phyloP scores from a whole-genome alignment of 208 protist genomes.

The Endotrypanum monterogeii region DNA sequence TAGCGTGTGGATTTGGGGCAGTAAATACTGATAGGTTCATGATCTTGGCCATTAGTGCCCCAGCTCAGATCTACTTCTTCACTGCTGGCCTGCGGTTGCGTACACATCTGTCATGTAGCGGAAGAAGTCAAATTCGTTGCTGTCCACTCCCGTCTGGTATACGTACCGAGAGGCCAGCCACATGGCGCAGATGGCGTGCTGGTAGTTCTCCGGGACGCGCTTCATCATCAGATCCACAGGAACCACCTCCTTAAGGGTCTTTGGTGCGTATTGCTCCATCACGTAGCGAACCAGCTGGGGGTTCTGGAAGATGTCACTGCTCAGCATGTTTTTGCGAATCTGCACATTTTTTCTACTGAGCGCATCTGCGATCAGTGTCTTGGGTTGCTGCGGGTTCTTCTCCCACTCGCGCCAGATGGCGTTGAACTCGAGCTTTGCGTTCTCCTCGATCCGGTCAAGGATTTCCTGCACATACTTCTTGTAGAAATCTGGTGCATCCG shows the following conservation, averaged over 20 bases:
- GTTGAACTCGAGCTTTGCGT: constrained; percentile 92
- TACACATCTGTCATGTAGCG: constrained; percentile 80
- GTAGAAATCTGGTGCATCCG: constrained; percentile 89
- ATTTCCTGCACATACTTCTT: constrained; percentile 92
- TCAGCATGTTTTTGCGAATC: constrained; percentile 77
- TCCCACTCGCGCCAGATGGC: constrained; percentile 87
- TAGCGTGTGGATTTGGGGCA: too few species aligned
- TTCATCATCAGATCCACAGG: constrained; percentile 84
- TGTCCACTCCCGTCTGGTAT: constrained; percentile 83
- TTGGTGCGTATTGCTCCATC: constrained; percentile 73
- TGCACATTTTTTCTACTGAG: constrained; percentile 92
- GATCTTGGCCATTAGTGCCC: too few species aligned
- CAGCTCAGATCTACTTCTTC: too few species aligned
- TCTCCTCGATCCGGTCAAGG: constrained; percentile 79
- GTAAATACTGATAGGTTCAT: too few species aligned
- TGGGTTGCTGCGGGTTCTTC: constrained; percentile 49
- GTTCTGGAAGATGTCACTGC: constrained; percentile 87
- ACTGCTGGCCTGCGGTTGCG: constrained; percentile 27
- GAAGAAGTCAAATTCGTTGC: constrained; percentile 93
- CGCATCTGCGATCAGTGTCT: constrained; percentile 80
- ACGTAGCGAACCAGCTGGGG: constrained; percentile 72
- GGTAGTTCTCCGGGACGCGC: constrained; percentile 92
- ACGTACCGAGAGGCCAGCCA: constrained; percentile 94
- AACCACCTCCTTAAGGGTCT: constrained; percentile 79
- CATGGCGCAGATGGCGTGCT: constrained; percentile 93